phyloP scores from a whole-genome alignment of 495 filamentous ascomycete genomes.

The Penicillium coprophilum region DNA sequence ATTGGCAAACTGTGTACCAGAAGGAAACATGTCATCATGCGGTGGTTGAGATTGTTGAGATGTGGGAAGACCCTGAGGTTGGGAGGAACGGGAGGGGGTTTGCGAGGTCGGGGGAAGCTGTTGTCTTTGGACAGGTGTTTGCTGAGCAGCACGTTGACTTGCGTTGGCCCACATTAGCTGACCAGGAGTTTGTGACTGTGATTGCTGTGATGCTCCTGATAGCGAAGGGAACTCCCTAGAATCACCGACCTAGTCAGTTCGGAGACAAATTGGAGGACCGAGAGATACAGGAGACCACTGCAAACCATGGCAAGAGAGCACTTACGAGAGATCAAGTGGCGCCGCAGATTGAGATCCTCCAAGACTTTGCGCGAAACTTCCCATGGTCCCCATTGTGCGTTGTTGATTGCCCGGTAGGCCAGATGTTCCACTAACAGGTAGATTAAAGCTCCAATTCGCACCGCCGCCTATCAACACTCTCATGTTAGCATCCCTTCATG shows the following conservation, averaged over 20 bases:
- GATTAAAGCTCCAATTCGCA: slow-evolving; percentile 72
- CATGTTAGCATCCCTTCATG: slow-evolving; percentile 31
- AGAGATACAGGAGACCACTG: slow-evolving; percentile 6
- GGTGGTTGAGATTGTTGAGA: slow-evolving; percentile 61
- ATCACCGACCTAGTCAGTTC: slow-evolving; percentile 20
- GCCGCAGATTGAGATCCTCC: slow-evolving; percentile 72
- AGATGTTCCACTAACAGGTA: slow-evolving; percentile 68
- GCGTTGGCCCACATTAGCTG: slow-evolving; percentile 69
- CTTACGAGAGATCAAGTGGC: slow-evolving; percentile 80
- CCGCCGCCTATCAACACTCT: slow-evolving; percentile 56
- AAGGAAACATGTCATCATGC: slow-evolving; percentile 55
- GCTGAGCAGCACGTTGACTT: slow-evolving; percentile 55
- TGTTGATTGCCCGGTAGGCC: slow-evolving; percentile 59
- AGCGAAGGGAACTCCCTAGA: slow-evolving; percentile 81
- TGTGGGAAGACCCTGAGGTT: slow-evolving; percentile 52
- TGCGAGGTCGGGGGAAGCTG: slow-evolving; percentile 55
- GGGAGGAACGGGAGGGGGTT: slow-evolving; percentile 47
- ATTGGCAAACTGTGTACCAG: slow-evolving; percentile 53
- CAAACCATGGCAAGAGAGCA: slow-evolving; percentile 26
- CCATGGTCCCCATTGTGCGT: slow-evolving; percentile 58
- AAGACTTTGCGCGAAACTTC: slow-evolving; percentile 81
- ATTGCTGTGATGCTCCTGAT: slow-evolving; percentile 67
- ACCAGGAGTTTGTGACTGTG: slow-evolving; percentile 55
- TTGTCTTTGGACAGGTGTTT: slow-evolving; percentile 65
- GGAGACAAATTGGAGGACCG: slow-evolving; percentile 7